Percentiles rank a stretch among this genome's conserved stretches.
Conservation (phyloP, 108 stramenopile species). For the Pseudonitzschia pungens region DNA sequence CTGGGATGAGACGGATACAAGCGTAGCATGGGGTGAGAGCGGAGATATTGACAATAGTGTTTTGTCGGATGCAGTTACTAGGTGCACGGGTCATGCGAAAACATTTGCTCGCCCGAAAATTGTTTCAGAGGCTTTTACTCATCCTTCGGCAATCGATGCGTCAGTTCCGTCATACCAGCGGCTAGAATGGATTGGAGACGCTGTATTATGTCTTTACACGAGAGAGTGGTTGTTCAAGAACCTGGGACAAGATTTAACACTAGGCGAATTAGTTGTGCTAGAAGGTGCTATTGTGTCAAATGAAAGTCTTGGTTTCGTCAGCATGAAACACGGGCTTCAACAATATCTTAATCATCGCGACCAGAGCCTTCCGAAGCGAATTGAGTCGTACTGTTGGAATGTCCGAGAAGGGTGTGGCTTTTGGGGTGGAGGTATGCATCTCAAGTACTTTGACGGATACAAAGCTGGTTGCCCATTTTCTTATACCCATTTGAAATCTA, state of each 20-base stretch:
- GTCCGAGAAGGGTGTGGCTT: constrained; percentile 44
- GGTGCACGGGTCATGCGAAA: constrained; percentile 19
- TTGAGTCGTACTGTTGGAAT: constrained; percentile 47
- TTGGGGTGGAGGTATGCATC: constrained; percentile 48
- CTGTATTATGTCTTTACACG: constrained; percentile 56
- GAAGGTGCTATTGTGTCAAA: constrained; percentile 57
- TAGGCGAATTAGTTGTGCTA: constrained; percentile 45
- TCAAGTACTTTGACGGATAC: background rate
- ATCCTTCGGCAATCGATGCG: constrained; percentile 51
- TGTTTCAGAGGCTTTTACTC: constrained; percentile 57
- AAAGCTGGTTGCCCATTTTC: background rate
- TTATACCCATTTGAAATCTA: no score
- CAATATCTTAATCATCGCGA: constrained; percentile 58
- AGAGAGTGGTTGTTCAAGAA: constrained; percentile 54
- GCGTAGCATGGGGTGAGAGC: constrained; percentile 12
- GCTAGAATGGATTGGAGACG: constrained; percentile 74
- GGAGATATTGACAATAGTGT: constrained; percentile 8
- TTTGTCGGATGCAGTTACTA: background rate
- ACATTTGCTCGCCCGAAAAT: constrained; percentile 35
- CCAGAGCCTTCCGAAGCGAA: constrained; percentile 40
- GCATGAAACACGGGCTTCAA: constrained; percentile 37
- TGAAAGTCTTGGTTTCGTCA: constrained; percentile 53
- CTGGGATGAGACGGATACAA: constrained; percentile 26
- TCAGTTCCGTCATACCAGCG: constrained; percentile 59
- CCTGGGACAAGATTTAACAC: constrained; percentile 14